Percentiles rank a stretch among this genome's conserved stretches.
These are phyloP conservation scores for Ophiostoma australiae DNA, from an alignment of 2,329 filamentous ascomycete species.

Conservation along the genomic window DNA sequence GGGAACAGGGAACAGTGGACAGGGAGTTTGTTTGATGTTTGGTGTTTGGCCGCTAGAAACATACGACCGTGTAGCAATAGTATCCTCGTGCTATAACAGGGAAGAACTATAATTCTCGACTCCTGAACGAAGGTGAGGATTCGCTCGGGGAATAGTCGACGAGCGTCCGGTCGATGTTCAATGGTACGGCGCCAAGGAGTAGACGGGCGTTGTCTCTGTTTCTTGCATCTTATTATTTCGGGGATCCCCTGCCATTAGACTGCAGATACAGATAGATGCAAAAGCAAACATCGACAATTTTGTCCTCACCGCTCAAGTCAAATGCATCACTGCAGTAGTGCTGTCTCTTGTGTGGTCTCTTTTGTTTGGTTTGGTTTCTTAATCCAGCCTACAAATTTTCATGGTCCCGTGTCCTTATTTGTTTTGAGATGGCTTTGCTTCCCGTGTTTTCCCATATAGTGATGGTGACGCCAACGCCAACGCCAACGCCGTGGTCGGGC, in stretches of 20 bases:
- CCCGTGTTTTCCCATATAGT: background rate
- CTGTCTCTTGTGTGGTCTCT: background rate
- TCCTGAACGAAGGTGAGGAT: background rate
- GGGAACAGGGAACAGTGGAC: background rate
- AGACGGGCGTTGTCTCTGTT: too few relatives aligned
- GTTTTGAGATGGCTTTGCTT: background rate
- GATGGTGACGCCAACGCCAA: background rate
- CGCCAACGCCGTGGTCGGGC: background rate
- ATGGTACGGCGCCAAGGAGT: background rate
- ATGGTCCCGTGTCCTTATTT: background rate
- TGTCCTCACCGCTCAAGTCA: background rate
- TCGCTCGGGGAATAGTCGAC: background rate
- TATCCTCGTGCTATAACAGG: too few relatives aligned
- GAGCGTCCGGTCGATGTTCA: background rate
- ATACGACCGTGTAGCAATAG: background rate
- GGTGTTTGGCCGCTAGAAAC: background rate
- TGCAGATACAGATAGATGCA: background rate
- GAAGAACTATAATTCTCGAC: too few relatives aligned
- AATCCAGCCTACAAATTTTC: background rate
- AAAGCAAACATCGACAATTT: background rate
- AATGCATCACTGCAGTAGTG: background rate
- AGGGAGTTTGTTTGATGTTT: slow-evolving; percentile 1
- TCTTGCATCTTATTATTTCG: background rate
- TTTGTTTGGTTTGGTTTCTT: slow-evolving; percentile 1
- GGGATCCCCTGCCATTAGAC: background rate